Evolutionary conservation across 176 grass and related monocot genomes (phyloP).

Genomic region (Secale cereale): DNA sequence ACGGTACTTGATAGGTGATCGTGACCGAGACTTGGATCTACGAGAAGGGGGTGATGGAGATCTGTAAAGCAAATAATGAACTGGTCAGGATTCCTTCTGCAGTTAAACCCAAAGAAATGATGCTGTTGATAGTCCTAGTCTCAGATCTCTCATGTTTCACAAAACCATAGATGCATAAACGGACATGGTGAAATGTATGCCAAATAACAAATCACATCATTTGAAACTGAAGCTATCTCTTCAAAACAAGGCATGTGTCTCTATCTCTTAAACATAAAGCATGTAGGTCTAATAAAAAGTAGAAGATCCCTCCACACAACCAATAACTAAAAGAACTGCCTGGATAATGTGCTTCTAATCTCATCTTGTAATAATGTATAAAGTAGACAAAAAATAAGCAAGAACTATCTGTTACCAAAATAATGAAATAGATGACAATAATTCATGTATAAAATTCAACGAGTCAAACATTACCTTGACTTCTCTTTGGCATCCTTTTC

Average conservation of each 20-base stretch:
- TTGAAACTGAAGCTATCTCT: not conserved
- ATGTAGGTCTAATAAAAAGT: constrained; percentile 7
- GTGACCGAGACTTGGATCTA: constrained; percentile 77
- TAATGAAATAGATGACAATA: not conserved
- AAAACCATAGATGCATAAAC: not conserved
- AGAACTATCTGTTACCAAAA: not conserved
- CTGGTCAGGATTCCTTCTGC: constrained; percentile 9
- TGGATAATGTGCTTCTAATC: not conserved
- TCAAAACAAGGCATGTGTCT: constrained; percentile 11
- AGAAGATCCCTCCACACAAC: not conserved
- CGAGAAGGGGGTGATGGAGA: constrained; percentile 53
- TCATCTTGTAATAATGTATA: not conserved
- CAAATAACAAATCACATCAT: not conserved
- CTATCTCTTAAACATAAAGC: constrained; percentile 4
- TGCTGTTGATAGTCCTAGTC: not conserved
- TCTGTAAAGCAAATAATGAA: constrained; percentile 53
- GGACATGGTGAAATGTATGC: not conserved
- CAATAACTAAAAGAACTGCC: constrained; percentile 12
- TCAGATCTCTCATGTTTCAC: not conserved
- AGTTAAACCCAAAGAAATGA: constrained; percentile 16
- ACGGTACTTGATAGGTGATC: constrained; percentile 89
- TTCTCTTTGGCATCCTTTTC: constrained; percentile 58
- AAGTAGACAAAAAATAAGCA: not conserved
- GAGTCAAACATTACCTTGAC: constrained; percentile 48
- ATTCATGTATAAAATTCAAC: constrained; percentile 2